These are phyloP conservation scores for Crassisporium funariophilum DNA, from an alignment of 768 basidiomycete genomes.

Conservation along the genomic window DNA sequence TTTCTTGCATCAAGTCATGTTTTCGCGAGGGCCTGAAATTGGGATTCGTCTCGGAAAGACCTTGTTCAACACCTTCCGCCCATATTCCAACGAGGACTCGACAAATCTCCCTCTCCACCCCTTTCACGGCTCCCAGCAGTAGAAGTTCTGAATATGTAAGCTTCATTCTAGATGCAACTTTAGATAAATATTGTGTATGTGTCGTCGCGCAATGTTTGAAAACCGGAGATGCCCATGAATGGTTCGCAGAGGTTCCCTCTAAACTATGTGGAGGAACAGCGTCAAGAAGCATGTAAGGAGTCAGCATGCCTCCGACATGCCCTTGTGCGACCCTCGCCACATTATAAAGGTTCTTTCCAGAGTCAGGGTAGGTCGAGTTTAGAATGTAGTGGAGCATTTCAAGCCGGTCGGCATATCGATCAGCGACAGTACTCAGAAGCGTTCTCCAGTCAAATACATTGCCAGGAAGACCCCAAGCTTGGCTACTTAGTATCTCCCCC, in stretches of 20 bases:
- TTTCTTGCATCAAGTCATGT: too few relatives aligned
- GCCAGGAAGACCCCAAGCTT: slow-evolving; percentile 8
- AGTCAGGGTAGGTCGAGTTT: slow-evolving; percentile 13
- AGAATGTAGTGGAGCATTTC: slow-evolving; percentile 41
- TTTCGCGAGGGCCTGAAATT: neutral
- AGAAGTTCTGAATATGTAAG: neutral
- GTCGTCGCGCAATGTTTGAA: neutral
- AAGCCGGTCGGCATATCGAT: slow-evolving; percentile 45
- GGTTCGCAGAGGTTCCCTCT: neutral
- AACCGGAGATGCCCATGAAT: neutral
- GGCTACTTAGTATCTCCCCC: slow-evolving; percentile 21
- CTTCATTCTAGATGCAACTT: neutral
- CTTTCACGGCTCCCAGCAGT: neutral
- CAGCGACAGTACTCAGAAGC: slow-evolving; percentile 37
- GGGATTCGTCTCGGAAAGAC: neutral
- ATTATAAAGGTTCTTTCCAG: neutral
- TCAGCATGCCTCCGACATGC: neutral
- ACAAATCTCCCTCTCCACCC: slow-evolving; percentile 6
- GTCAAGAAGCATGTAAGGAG: neutral
- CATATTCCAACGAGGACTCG: slow-evolving; percentile 8
- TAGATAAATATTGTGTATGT: neutral
- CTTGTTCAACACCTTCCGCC: slow-evolving; percentile 6
- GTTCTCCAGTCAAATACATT: slow-evolving; percentile 46
- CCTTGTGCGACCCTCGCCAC: neutral
- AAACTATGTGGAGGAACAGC: neutral